Evolutionary conservation across 2,329 filamentous ascomycete species (phyloP), one percentile per base, ranked within the genome.

Genomic region (Aspergillus sclerotialis): DNA sequence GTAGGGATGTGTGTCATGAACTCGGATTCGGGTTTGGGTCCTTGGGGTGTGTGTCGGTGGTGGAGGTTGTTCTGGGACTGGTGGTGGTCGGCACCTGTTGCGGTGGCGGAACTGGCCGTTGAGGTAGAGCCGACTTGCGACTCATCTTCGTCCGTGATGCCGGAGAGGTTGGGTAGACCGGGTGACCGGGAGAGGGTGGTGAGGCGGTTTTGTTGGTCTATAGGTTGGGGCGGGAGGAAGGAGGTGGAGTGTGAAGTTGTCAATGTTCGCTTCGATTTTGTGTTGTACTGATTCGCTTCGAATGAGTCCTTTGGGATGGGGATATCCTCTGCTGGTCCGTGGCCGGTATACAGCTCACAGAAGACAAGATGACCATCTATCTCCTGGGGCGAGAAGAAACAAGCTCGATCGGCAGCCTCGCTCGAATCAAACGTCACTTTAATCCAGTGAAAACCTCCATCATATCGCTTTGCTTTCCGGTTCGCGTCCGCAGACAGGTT

Each of bases 361-460:
- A 76, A 78, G 16, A 89, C 78, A 9, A 82, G 59, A 53, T 83
- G 72, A 8, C 83, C 83, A 36, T 84, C 68, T 40, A 89, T 76
- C 39, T 72, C 73, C 60, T 87, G 80, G 0, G 84, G 84, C 33
- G 82, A 86, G 35, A 76, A 74, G 53, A 75, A 82, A 27, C 80
- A 64, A 14, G 84, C 84, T 8, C 76, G 69, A 39, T 84, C 80
- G 13, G 82, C 84, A 2, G 82, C 80, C 46, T 82, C 75, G 31
- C 73, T 70, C 27, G 79, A 84, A 61, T 87, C 84, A 50, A 87
- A 89, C 1, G 84, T 89, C 36, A 89, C 70, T 59, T 88, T 88
- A 50, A 95, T 87, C 90, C 90, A 96, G 67, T 94, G 85, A 48
- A 84, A 76, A 28, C 90, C 90, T 32, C 87, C 84, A 29, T 82